Conservation (phyloP, 768 basidiomycete species). For the Boletus fagicola region DNA sequence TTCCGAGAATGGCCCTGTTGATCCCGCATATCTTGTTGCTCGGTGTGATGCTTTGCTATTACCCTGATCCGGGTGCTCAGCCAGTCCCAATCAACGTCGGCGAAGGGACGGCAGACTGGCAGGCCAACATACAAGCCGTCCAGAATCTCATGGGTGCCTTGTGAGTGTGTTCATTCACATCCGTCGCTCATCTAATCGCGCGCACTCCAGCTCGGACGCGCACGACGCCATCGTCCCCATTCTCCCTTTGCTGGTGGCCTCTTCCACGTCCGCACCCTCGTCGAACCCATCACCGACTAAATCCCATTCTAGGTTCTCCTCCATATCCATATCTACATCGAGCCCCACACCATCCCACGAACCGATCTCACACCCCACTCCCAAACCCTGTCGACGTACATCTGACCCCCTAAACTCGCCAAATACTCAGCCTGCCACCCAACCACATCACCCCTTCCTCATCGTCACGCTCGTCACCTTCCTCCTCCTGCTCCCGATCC, state of each 20-base stretch:
- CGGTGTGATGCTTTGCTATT: constrained; percentile 61
- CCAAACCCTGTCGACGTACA: not conserved
- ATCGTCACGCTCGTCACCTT: constrained; percentile 37
- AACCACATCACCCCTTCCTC: constrained; percentile 36
- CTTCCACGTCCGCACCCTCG: constrained; percentile 40
- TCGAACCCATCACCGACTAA: constrained; percentile 51
- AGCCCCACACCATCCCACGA: not conserved
- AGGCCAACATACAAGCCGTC: constrained; percentile 83
- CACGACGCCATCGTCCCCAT: constrained; percentile 55
- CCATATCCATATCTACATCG: not conserved
- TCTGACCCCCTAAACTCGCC: not conserved
- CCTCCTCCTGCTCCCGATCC: constrained; percentile 45
- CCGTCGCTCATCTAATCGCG: constrained; percentile 21
- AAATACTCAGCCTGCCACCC: not conserved
- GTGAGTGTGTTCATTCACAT: constrained; percentile 41
- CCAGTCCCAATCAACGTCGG: constrained; percentile 38
- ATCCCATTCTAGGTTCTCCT: constrained; percentile 39
- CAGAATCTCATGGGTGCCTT: constrained; percentile 87
- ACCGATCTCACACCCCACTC: constrained; percentile 16
- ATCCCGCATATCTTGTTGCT: constrained; percentile 65
- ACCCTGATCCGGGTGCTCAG: constrained; percentile 43
- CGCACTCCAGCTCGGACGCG: constrained; percentile 51
- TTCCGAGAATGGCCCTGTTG: constrained; percentile 67
- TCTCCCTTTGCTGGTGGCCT: constrained; percentile 42
- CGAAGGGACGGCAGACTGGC: constrained; percentile 77